phyloP scores from a whole-genome alignment of 495 filamentous ascomycete species.

The Podospora didyma region DNA sequence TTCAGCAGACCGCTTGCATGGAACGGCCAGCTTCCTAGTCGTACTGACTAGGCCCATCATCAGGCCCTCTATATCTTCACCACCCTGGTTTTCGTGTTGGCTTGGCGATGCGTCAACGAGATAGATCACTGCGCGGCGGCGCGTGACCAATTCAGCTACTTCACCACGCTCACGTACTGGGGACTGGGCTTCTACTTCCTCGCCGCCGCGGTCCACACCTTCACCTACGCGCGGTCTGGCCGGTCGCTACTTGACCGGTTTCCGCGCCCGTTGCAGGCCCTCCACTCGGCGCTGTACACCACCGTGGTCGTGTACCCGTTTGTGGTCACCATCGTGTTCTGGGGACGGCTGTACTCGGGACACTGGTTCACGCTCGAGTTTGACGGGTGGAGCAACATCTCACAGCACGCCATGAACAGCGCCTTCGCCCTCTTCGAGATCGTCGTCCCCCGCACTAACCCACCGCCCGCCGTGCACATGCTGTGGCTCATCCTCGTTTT shows the following conservation, averaged over 20 bases:
- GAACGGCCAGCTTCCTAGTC: no score
- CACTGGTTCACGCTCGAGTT: slow-evolving; percentile 50
- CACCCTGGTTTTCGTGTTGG: slow-evolving; percentile 66
- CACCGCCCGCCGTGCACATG: slow-evolving; percentile 56
- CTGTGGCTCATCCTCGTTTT: slow-evolving; percentile 57
- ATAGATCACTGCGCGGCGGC: slow-evolving; percentile 21
- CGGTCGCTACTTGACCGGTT: slow-evolving; percentile 56
- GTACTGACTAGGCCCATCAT: no score
- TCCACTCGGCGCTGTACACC: slow-evolving; percentile 64
- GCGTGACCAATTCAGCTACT: slow-evolving; percentile 65
- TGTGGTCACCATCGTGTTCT: slow-evolving; percentile 63
- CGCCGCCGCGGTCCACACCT: slow-evolving; percentile 59
- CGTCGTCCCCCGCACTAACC: slow-evolving; percentile 55
- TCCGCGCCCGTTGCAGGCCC: slow-evolving; percentile 57
- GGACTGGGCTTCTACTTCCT: slow-evolving; percentile 75
- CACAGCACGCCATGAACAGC: slow-evolving; percentile 70
- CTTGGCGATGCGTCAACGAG: slow-evolving; percentile 41
- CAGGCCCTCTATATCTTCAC: slow-evolving; percentile 66
- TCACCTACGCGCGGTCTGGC: slow-evolving; percentile 54
- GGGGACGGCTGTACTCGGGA: slow-evolving; percentile 51
- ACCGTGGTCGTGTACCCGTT: slow-evolving; percentile 67
- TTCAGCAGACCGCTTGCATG: no score
- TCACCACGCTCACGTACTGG: slow-evolving; percentile 78
- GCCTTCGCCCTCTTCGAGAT: slow-evolving; percentile 71
- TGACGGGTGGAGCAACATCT: slow-evolving; percentile 66